Base-by-base conservation (phyloP, 257 asterid genomes). In the Primulina eburnea region DNA sequence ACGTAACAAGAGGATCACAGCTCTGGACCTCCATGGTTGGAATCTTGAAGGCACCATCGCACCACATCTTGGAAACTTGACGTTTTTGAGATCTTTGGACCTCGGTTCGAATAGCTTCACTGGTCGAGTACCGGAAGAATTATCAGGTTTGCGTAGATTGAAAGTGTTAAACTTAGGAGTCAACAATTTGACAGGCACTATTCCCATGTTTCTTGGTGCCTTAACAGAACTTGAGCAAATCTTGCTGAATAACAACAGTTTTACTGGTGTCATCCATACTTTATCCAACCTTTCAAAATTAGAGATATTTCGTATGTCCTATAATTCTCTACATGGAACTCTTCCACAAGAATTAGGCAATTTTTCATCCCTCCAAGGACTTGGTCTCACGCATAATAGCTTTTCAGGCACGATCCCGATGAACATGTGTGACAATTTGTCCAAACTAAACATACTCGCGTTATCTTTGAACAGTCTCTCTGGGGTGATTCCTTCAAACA, bases 51-150 rank as follows among this genome's bases (percentile, higher is more conserved):
- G 70, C 34, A 43, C 60, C 59, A 66, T 66, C 11, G 57, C 70
- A 2, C 70, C 70, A 26, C 16, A 66, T 66, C 60, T 66, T 11
- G 70, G 60, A 7, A 66, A 66, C 37, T 33, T 66, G n/a, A 66
- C 70, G 47, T 66, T 66, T 9, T 34, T 66, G 4, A 47, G 1
- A n/a, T 38, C 70, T n/a, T 5, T 38, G 52, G 70, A 66, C 56
- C 38, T 65, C 56, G 24, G 30, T 56, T 65, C 3, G 0, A 65
- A 37, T 60, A 37, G 30, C 40, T 61, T 61, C 40, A 17, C 47
- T 0, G 66, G 66, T 2, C 21, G 16, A 21, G 6, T 61, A 29
- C 66, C 66, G 2, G 4, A 8, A 8, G 40, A 61, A 32, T 34
- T 61, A 7, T 28, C 43, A 1, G 33, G 33, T 32, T 16, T 61